Conservation (phyloP, 1,139 yeast species). For the Blastobotrys serpentis region DNA sequence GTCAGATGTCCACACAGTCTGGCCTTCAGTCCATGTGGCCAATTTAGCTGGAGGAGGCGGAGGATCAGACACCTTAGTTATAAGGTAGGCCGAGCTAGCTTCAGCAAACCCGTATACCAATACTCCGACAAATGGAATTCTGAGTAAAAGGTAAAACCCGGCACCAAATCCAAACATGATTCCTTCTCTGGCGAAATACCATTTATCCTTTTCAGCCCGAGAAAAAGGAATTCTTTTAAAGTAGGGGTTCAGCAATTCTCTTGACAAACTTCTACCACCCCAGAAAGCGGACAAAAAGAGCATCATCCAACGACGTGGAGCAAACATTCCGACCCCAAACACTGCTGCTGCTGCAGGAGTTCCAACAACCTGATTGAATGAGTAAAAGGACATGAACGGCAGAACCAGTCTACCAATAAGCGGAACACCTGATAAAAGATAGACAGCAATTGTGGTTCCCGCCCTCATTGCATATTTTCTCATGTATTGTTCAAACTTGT, state of each 20-base stretch:
- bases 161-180: constrained; percentile 58
- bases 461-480: constrained; percentile 33
- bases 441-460: constrained; percentile 31
- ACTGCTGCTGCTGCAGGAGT: constrained; percentile 45
- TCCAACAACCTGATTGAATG: constrained; percentile 49
- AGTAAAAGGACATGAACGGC: constrained; percentile 46
- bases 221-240: constrained; percentile 50
- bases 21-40: constrained; percentile 30
- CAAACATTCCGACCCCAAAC: constrained; percentile 39
- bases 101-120: constrained; percentile 57
- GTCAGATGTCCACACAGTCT: constrained; percentile 31
- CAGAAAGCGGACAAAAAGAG: constrained; percentile 46
- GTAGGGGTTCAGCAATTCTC: constrained; percentile 53
- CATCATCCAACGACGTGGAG: constrained; percentile 42
- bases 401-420: constrained; percentile 45
- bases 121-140: constrained; percentile 49
- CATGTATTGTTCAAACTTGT: constrained; percentile 19
- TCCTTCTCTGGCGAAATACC: constrained; percentile 59
- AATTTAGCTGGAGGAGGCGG: constrained; percentile 42
- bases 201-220: constrained; percentile 47
- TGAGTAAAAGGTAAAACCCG: constrained; percentile 47
- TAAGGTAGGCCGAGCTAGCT: constrained; percentile 53
- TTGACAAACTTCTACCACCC: constrained; percentile 48
- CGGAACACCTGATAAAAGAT: constrained; percentile 39
- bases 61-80: constrained; percentile 55